phyloP scores from a whole-genome alignment of 129 eudicot species.

The Pulicaria dysenterica region DNA sequence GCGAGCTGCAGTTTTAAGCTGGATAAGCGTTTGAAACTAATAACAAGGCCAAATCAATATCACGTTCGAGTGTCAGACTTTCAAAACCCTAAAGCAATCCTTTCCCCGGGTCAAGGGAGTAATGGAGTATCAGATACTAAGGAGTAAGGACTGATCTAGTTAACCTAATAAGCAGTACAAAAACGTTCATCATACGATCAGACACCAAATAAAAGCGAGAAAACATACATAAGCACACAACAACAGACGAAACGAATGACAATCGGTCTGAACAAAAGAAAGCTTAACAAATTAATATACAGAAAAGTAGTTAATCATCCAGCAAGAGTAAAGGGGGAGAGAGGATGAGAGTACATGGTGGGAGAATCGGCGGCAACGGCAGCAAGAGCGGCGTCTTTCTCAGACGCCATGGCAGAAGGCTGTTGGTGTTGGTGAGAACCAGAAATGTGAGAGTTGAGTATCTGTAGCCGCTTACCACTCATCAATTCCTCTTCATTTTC shows the following conservation, averaged over 20 bases:
- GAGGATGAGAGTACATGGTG: conserved; percentile 46
- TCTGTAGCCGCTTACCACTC: conserved; percentile 21
- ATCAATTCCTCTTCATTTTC: neutral
- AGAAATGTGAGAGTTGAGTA: conserved; percentile 44
- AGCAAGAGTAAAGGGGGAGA: neutral
- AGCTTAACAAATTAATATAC: neutral
- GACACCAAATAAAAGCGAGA: neutral
- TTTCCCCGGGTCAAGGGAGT: neutral
- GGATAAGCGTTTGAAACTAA: neutral
- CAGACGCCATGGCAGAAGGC: conserved; percentile 54
- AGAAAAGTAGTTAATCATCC: neutral
- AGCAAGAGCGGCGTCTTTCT: conserved; percentile 69
- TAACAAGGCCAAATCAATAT: neutral
- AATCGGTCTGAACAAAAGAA: neutral
- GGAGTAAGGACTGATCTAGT: neutral
- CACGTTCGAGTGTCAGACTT: neutral
- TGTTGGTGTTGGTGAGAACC: neutral
- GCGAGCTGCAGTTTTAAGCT: neutral
- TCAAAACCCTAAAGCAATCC: conserved; percentile 18
- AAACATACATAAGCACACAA: conserved; percentile 8
- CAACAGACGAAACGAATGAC: neutral
- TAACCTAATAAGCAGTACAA: neutral
- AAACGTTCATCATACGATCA: conserved; percentile 16
- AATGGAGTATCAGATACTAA: neutral
- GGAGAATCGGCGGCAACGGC: conserved; percentile 65